phyloP scores from a whole-genome alignment of 2,329 filamentous ascomycete genomes.

The Westerdykella aurantiaca region DNA sequence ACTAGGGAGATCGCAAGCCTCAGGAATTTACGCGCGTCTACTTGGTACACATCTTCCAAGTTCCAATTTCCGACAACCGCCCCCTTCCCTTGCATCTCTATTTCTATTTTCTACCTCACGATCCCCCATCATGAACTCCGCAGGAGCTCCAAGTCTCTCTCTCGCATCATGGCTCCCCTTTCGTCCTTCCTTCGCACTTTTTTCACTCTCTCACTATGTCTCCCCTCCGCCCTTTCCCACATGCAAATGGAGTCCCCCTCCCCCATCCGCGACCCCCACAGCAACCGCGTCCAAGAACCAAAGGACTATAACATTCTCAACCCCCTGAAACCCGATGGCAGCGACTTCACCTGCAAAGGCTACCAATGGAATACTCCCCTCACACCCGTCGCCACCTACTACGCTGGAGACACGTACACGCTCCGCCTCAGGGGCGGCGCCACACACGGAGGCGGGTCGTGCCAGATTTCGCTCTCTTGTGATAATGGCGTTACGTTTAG shows the following conservation, averaged over 20 bases:
- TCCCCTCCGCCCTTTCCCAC: slow-evolving; percentile 35
- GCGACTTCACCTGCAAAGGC: slow-evolving; percentile 73
- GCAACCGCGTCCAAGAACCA: slow-evolving; percentile 39
- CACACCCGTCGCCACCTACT: slow-evolving; percentile 55
- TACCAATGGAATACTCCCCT: slow-evolving; percentile 50
- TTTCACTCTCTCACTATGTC: slow-evolving; percentile 16
- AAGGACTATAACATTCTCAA: slow-evolving; percentile 66
- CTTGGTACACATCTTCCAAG: slow-evolving; percentile 13
- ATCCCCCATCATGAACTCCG: background rate
- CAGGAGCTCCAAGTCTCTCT: slow-evolving; percentile 9
- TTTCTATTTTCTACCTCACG: background rate
- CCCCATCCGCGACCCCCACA: slow-evolving; percentile 47
- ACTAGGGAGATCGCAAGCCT: slow-evolving; percentile 3
- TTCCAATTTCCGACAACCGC: slow-evolving; percentile 6
- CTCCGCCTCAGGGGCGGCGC: slow-evolving; percentile 58
- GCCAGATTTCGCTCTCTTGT: slow-evolving; percentile 69
- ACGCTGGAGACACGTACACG: slow-evolving; percentile 56
- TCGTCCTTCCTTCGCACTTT: slow-evolving; percentile 10
- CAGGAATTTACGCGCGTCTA: slow-evolving; percentile 21
- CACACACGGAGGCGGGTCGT: slow-evolving; percentile 64
- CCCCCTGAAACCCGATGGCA: slow-evolving; percentile 56
- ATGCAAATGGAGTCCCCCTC: slow-evolving; percentile 54
- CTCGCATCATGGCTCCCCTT: slow-evolving; percentile 20
- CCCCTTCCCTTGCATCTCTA: slow-evolving; percentile 8
- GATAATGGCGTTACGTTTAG: slow-evolving; percentile 65